phyloP scores from a whole-genome alignment of 169 alveolate genomes.

The Theileria annulata region DNA sequence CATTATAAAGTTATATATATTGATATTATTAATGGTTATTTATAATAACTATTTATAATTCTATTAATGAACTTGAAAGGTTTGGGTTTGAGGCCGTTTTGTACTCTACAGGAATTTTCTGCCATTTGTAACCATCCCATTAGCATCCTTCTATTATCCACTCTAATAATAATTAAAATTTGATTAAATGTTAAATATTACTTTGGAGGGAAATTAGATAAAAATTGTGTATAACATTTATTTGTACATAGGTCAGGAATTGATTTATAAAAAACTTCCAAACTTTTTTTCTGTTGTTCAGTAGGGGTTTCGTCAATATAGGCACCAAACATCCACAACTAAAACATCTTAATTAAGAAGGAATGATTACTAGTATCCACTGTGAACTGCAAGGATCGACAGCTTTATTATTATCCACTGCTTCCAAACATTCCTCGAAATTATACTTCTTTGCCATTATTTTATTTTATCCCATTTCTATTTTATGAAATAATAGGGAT shows the following conservation, averaged over 20 bases:
- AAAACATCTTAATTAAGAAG: background rate
- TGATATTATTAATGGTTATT: background rate
- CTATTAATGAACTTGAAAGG: slow-evolving; percentile 38
- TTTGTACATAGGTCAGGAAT: slow-evolving; percentile 59
- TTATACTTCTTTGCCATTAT: slow-evolving; percentile 6
- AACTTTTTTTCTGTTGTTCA: slow-evolving; percentile 34
- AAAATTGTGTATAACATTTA: slow-evolving; percentile 47
- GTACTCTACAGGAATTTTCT: slow-evolving; percentile 58
- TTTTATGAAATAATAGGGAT: background rate
- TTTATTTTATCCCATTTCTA: background rate
- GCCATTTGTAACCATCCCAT: slow-evolving; percentile 70
- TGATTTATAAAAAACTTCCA: slow-evolving; percentile 54
- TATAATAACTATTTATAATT: background rate
- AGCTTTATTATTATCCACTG: slow-evolving; percentile 61
- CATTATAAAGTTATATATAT: background rate
- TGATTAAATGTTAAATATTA: background rate
- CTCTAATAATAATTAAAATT: slow-evolving; percentile 14
- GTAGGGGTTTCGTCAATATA: slow-evolving; percentile 53
- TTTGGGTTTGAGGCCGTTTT: slow-evolving; percentile 48
- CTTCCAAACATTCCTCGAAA: slow-evolving; percentile 47
- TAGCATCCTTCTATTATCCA: slow-evolving; percentile 47
- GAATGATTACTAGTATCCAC: slow-evolving; percentile 50
- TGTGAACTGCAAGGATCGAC: slow-evolving; percentile 69
- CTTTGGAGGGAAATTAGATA: slow-evolving; percentile 51
- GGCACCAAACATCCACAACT: slow-evolving; percentile 68